phyloP scores from a whole-genome alignment of 345 rosid species.

The Excoecaria cochinchinensis region DNA sequence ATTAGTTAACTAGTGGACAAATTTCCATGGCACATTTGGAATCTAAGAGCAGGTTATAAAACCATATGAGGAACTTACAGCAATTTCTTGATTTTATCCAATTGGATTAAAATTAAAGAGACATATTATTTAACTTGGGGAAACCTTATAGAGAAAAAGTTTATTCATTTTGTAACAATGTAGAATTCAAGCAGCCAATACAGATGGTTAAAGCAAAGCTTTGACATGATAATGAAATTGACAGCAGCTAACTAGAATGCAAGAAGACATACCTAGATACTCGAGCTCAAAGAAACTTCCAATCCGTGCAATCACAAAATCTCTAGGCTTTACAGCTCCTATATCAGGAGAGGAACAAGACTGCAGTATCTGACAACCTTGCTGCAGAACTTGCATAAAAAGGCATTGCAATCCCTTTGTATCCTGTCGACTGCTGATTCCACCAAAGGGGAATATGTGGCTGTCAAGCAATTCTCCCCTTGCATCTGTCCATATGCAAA shows the following conservation, averaged over 20 bases:
- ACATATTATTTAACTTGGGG: background rate
- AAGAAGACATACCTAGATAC: constrained; percentile 63
- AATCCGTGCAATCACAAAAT: constrained; percentile 82
- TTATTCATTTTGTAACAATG: background rate
- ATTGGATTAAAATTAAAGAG: background rate
- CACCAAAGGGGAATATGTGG: constrained; percentile 96
- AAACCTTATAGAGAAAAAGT: background rate
- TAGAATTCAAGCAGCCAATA: background rate
- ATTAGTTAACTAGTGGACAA: background rate
- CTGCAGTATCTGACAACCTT: constrained; percentile 96
- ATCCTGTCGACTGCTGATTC: constrained; percentile 98
- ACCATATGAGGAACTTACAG: background rate
- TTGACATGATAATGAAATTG: background rate
- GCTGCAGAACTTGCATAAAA: constrained; percentile 94
- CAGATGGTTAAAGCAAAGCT: background rate
- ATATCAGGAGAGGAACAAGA: constrained; percentile 77
- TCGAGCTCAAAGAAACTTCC: constrained; percentile 97
- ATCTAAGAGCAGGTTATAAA: background rate
- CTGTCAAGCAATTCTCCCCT: constrained; percentile 98
- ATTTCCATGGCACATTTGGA: background rate
- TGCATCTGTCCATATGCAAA: constrained; percentile 99
- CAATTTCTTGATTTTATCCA: background rate
- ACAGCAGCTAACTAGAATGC: background rate
- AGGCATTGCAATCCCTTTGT: constrained; percentile 98
- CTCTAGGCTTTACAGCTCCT: constrained; percentile 79